Conservation (phyloP, 2,329 filamentous ascomycete genomes). For the Coniochaeta ligniaria region DNA sequence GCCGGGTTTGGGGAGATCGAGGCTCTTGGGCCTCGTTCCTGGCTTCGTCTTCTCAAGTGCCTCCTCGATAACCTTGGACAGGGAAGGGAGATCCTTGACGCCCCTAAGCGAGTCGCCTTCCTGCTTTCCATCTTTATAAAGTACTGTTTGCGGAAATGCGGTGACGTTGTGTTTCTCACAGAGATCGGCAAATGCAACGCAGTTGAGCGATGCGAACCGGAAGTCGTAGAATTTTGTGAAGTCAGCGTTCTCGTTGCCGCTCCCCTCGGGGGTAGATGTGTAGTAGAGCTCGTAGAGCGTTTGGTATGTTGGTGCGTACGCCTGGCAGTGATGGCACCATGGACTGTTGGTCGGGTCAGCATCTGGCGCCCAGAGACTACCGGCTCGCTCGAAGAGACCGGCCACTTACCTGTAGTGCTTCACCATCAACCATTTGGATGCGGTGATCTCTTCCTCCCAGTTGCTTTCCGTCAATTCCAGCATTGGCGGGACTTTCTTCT, state of each 20-base stretch:
- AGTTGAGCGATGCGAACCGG: conserved; percentile 81
- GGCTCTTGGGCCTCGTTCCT: conserved; percentile 63
- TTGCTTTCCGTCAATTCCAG: conserved; percentile 51
- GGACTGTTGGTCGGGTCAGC: conserved; percentile 33
- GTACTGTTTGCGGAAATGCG: conserved; percentile 67
- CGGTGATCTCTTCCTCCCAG: conserved; percentile 49
- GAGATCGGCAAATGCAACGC: conserved; percentile 71
- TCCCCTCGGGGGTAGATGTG: conserved; percentile 67
- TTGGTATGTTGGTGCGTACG: conserved; percentile 79
- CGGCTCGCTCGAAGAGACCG: not conserved
- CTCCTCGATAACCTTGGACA: conserved; percentile 69
- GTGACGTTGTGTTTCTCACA: conserved; percentile 62
- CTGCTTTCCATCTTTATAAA: conserved; percentile 73
- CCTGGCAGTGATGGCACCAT: conserved; percentile 65
- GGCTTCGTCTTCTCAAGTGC: conserved; percentile 72
- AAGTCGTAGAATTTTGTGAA: conserved; percentile 86
- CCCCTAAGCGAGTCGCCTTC: conserved; percentile 55
- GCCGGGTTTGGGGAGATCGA: conserved; percentile 66
- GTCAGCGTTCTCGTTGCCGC: conserved; percentile 43
- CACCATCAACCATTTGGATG: conserved; percentile 44
- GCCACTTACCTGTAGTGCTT: conserved; percentile 59
- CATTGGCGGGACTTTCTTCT: conserved; percentile 57
- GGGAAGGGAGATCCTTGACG: conserved; percentile 54
- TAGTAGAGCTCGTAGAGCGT: conserved; percentile 93
- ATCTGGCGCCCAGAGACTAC: not conserved